Evolutionary conservation across 1,139 yeast genomes (phyloP).

Genomic region (Hansenula sp.): DNA sequence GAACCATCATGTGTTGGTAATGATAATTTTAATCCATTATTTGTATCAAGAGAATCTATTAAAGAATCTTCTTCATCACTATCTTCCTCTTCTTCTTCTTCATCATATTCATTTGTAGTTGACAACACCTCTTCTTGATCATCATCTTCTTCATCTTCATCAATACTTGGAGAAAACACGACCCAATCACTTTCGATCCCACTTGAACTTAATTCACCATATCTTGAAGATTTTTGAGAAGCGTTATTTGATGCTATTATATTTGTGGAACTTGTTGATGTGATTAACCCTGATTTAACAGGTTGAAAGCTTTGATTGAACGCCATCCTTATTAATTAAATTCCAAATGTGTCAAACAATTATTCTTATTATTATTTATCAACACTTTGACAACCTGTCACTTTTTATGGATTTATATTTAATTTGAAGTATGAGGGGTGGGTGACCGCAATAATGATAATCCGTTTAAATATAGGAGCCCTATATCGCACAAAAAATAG

Average conservation of each 20-base stretch:
- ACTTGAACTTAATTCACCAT: slow-evolving; percentile 1
- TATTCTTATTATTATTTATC: too few relatives aligned
- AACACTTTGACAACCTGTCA: too few relatives aligned
- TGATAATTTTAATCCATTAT: slow-evolving; percentile 3
- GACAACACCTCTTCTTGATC: slow-evolving; percentile 19
- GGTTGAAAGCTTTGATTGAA: slow-evolving; percentile 1
- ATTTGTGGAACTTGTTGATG: not conserved
- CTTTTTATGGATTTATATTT: too few relatives aligned
- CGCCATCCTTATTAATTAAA: not conserved
- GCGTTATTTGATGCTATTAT: not conserved
- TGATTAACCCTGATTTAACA: not conserved
- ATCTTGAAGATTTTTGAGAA: not conserved
- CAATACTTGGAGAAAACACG: not conserved
- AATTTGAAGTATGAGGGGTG: too few relatives aligned
- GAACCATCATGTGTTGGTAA: slow-evolving; percentile 13
- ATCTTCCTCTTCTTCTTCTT: slow-evolving; percentile 10
- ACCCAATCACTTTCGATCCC: slow-evolving; percentile 2
- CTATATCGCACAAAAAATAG: too few relatives aligned
- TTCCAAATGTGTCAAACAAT: too few relatives aligned
- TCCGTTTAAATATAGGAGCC: too few relatives aligned
- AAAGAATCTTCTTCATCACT: slow-evolving; percentile 21
- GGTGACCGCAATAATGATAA: too few relatives aligned
- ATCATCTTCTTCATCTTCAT: not conserved
- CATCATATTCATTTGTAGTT: slow-evolving; percentile 10
- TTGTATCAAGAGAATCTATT: slow-evolving; percentile 19